Conservation (phyloP, 140 eudicot species). For the Bidens hawaiensis region DNA sequence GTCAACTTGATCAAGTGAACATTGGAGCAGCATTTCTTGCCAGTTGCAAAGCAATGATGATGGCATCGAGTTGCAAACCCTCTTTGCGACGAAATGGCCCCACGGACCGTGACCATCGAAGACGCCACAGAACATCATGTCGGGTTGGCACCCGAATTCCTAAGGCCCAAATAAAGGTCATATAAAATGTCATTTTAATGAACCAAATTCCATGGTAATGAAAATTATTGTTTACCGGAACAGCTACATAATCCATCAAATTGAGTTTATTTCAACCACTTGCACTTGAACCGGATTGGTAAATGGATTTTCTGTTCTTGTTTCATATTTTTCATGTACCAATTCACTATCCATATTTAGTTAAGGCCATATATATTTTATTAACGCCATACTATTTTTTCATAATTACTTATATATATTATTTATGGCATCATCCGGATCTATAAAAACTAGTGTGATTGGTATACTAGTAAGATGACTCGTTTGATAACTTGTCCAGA, state of each 20-base stretch:
- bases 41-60: slow-evolving; percentile 73
- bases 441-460: background rate
- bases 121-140: slow-evolving; percentile 91
- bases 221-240: no score
- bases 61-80: slow-evolving; percentile 71
- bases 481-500: no score
- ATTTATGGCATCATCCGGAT: background rate
- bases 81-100: slow-evolving; percentile 94
- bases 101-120: slow-evolving; percentile 97
- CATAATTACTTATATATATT: no score
- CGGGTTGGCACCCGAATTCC: slow-evolving; percentile 96
- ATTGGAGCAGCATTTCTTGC: slow-evolving; percentile 71
- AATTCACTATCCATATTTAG: no score
- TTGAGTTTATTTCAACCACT: no score
- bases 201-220: slow-evolving; percentile 1
- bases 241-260: no score
- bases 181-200: background rate
- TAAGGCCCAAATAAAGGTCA: slow-evolving; percentile 5
- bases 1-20: slow-evolving; percentile 53
- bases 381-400: no score
- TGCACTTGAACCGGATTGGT: no score
- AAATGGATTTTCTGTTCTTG: no score
- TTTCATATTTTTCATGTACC: no score
- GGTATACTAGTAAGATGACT: background rate
- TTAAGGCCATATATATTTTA: no score